Conservation (phyloP, 345 rosid genomes). For the Laguncularia racemosa region DNA sequence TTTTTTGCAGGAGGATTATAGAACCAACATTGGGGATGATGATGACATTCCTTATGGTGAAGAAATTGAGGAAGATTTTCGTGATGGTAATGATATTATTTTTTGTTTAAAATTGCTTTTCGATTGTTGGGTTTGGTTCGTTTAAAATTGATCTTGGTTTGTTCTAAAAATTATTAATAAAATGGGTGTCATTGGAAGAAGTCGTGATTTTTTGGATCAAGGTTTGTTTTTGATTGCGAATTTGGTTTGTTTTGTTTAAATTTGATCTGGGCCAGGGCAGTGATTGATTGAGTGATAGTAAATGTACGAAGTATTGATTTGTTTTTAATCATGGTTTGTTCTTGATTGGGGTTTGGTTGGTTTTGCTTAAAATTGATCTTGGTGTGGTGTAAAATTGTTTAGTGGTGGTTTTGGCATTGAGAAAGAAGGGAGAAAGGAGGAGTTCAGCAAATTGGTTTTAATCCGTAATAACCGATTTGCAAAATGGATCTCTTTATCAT, state of each 20-base stretch:
- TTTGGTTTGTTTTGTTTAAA: neutral
- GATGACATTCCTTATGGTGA: constrained; percentile 38
- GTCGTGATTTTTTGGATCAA: neutral
- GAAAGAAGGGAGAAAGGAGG: too few species aligned
- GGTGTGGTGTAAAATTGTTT: constrained; percentile 4
- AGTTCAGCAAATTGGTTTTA: too few species aligned
- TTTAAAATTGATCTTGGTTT: neutral
- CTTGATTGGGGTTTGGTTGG: neutral
- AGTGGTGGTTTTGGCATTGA: too few species aligned
- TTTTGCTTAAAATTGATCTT: neutral
- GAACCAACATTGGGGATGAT: constrained; percentile 37
- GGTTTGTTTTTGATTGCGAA: neutral
- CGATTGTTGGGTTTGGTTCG: neutral
- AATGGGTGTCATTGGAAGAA: too few species aligned
- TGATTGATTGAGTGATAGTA: neutral
- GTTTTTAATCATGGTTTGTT: too few species aligned
- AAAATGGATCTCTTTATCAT: too few species aligned
- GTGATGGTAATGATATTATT: constrained; percentile 42
- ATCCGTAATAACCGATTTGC: too few species aligned
- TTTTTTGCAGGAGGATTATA: constrained; percentile 53
- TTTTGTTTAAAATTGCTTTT: neutral
- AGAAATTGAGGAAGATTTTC: constrained; percentile 58
- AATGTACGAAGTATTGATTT: too few species aligned
- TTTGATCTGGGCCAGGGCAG: neutral
- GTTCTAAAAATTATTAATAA: too few species aligned